Percentiles rank a stretch among this genome's conserved stretches.
These are phyloP conservation scores for Phytopythium helicoides DNA, from an alignment of 352 stramenopile species.

Conservation along the genomic window DNA sequence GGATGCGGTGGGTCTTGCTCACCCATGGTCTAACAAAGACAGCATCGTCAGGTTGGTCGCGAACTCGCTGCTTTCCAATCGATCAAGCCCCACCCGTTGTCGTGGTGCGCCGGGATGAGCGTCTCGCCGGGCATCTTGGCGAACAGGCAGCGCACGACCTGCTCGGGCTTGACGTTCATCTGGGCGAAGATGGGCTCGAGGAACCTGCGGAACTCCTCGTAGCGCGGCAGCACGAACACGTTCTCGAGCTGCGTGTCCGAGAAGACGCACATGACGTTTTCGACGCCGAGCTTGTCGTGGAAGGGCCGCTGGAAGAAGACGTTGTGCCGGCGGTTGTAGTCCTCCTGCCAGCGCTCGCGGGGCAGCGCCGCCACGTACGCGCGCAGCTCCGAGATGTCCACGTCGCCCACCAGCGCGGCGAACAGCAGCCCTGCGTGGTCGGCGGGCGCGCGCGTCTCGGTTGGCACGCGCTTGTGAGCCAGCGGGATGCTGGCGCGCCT, in stretches of 20 bases:
- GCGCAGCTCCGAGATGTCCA: conserved; percentile 39
- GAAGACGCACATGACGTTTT: conserved; percentile 95
- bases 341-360: conserved; percentile 35
- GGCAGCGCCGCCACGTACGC: conserved; percentile 34
- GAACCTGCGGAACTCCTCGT: conserved; percentile 37
- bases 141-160: conserved; percentile 91
- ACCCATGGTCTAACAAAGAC: conserved; percentile 71
- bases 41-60: neutral
- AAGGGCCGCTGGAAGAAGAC: conserved; percentile 88
- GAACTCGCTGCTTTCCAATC: neutral
- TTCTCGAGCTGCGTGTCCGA: conserved; percentile 94
- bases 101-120: conserved; percentile 94
- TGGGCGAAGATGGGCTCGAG: conserved; percentile 77
- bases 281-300: conserved; percentile 95
- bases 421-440: conserved; percentile 40
- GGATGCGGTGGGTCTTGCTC: conserved; percentile 90
- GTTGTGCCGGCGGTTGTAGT: conserved; percentile 58
- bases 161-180: conserved; percentile 38
- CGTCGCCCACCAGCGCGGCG: conserved; percentile 36
- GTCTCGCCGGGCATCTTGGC: conserved; percentile 91
- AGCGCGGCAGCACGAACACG: conserved; percentile 92
- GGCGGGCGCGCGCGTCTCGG: conserved; percentile 36
- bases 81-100: conserved; percentile 89
- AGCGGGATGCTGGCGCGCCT: conserved; percentile 39
- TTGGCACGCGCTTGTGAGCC: conserved; percentile 50